These are phyloP conservation scores for Peltaster fructicola DNA, from an alignment of 2,329 filamentous ascomycete species.

Conservation along the genomic window DNA sequence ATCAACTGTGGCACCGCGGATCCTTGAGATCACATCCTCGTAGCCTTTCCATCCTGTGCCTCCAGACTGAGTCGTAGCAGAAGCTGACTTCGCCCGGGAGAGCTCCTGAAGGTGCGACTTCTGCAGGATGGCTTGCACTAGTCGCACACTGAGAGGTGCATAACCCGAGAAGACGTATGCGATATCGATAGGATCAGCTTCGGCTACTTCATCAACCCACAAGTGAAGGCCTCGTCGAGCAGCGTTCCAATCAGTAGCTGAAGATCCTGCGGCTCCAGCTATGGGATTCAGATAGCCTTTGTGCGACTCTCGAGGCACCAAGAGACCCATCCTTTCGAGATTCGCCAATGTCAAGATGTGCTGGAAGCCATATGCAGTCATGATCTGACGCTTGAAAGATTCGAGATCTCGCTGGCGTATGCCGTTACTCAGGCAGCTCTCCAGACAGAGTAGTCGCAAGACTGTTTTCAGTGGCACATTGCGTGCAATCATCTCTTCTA, in stretches of 20 bases:
- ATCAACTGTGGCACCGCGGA: conserved; percentile 77
- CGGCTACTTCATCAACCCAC: conserved; percentile 91
- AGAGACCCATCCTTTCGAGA: conserved; percentile 75
- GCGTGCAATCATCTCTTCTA: conserved; percentile 87
- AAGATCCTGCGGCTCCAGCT: conserved; percentile 35
- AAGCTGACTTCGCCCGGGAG: conserved; percentile 26
- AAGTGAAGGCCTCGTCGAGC: conserved; percentile 72
- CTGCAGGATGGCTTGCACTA: conserved; percentile 84
- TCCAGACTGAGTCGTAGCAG: conserved; percentile 15
- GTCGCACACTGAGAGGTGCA: conserved; percentile 73
- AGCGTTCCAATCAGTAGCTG: conserved; percentile 60
- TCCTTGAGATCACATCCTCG: conserved; percentile 77
- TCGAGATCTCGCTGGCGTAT: conserved; percentile 81
- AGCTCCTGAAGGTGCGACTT: conserved; percentile 60
- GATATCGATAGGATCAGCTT: conserved; percentile 83
- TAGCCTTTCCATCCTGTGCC: conserved; percentile 83
- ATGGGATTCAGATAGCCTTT: conserved; percentile 69
- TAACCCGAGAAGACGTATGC: conserved; percentile 98
- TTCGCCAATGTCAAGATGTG: conserved; percentile 78
- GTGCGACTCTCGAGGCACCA: conserved; percentile 55
- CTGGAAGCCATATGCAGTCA: conserved; percentile 89
- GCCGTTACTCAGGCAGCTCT: conserved; percentile 77
- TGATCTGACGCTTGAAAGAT: conserved; percentile 66
- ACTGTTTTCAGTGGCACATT: conserved; percentile 67
- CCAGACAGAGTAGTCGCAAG: conserved; percentile 71